Base-by-base conservation (phyloP, 345 rosid genomes). In the Streptanthus diversifolius region DNA sequence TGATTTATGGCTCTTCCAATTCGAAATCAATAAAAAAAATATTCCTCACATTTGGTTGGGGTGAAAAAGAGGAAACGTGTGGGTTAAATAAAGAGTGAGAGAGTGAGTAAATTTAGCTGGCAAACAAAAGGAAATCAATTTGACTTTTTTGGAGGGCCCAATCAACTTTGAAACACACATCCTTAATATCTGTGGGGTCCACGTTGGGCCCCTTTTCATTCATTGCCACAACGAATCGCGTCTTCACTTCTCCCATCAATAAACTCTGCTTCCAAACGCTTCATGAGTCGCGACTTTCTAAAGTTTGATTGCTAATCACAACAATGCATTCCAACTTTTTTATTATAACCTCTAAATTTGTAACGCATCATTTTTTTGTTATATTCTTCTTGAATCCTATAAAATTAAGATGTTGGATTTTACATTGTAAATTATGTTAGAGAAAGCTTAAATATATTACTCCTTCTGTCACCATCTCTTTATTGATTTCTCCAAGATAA, bases 221-320 rank as follows among this genome's bases (percentile, higher is more conserved):
- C 29, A 74, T 25, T 74, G 60, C 59, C 61, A 45, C 77, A 66
- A 27, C 72, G 72, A 74, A 47, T 74, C 61, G 67, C 71, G 10
- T 73, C 72, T 44, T 64, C 76, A 10, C 29, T 63, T 43, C 32
- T 62, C 70, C 51, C 67, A 59, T 59, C 49, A 7, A 59, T 21
- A 59, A 54, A 59, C 47, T 59, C 47, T 59, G 64, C 11, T 35
- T 7, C 2, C 21, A 37, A 59, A 59, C 64, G 63, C 30, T 58
- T 15, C 15, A 44, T 22, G 27, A 17, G 9, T 18, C 21, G 22
- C 63, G 5, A 56, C 62, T 56, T 56, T 2, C 9, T 15, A 55
- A 32, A 55, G 63, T 35, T 57, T 18, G 64, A 36, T 58, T 36
- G 63, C 30, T 33, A 12, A 58, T 19, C 14, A 17, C 5, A n/a